Percentiles rank a stretch among this genome's conserved stretches.
Evolutionary conservation across 345 rosid genomes (phyloP).

Genomic region (Mangifera indica): DNA sequence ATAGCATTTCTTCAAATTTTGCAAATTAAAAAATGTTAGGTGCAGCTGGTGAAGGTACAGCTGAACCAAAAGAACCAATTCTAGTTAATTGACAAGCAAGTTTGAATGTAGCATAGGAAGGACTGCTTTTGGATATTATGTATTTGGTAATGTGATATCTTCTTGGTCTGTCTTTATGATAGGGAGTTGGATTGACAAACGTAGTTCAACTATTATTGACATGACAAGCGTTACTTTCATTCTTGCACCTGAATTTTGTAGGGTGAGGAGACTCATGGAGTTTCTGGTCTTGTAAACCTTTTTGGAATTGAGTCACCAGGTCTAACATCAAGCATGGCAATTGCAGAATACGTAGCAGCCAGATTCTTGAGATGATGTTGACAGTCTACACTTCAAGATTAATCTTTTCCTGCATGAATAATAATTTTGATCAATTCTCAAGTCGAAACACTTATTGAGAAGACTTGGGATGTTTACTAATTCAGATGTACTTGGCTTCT

Average conservation of each 20-base stretch:
- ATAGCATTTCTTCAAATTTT: not conserved
- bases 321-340: slow-evolving; percentile 86
- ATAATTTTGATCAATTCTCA: too few species aligned
- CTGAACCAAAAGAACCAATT: not conserved
- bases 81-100: not conserved
- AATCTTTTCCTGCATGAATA: not conserved
- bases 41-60: not conserved
- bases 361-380: slow-evolving; percentile 38
- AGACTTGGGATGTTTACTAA: too few species aligned
- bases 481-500: too few species aligned
- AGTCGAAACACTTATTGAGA: too few species aligned
- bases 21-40: not conserved
- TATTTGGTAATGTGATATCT: not conserved
- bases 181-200: not conserved
- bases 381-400: too few species aligned
- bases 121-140: not conserved
- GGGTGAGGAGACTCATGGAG: slow-evolving; percentile 82
- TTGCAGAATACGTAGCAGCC: slow-evolving; percentile 71
- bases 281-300: slow-evolving; percentile 84
- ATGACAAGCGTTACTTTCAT: not conserved
- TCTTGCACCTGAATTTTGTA: slow-evolving; percentile 26
- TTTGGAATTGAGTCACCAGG: slow-evolving; percentile 97
- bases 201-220: not conserved
- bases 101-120: not conserved
- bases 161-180: not conserved